Evolutionary conservation across 345 rosid genomes (phyloP), one percentile per base, ranked within the genome.

Genomic region (Camelina sativa): DNA sequence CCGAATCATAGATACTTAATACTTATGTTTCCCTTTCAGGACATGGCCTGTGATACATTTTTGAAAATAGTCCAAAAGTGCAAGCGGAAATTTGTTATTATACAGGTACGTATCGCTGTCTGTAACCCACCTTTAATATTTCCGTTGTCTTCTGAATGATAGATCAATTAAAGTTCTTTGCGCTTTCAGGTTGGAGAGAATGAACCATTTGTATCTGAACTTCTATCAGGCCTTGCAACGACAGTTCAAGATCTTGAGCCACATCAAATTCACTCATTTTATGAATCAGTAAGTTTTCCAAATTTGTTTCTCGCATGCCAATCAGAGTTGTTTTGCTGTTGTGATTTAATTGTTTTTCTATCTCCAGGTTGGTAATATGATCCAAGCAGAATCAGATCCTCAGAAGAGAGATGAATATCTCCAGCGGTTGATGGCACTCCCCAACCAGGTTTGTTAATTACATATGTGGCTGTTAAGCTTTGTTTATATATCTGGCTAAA

Each of bases 41-140:
- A 96, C 76, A 96, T 96, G 99, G 99, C 98, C 43, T 96, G 99
- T 54, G 99, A 96, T 76, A 96, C 99, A 17, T 96, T 96, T 83
- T 87, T 96, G 83, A 96, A 96, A 85, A 96, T 96, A 80, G 99
- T 96, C 81, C 98, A 91, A 84, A 96, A 96, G 81, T 96, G 99
- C 89, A 96, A 88, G 85, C 88, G 98, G 50, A 92, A 96, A 75
- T 91, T 96, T 80, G 99, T 96, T 50, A 86, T 91, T 62, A 79
- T 89, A 25, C 99, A 96, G 98, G 99, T 91, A 75, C 82, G 74
- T 72, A 32, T 44, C 19, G 3, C 59, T 44, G 13, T 37, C 51
- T 56, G 57, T 25, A 38, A 32, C 71, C 15, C 37, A n/a, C 56
- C 17, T 65, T 63, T 48, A 4, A 43, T 41, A 44, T 37, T 43